phyloP scores from a whole-genome alignment of 75 land plant genomes.

The Selaginella moellendorffii region DNA sequence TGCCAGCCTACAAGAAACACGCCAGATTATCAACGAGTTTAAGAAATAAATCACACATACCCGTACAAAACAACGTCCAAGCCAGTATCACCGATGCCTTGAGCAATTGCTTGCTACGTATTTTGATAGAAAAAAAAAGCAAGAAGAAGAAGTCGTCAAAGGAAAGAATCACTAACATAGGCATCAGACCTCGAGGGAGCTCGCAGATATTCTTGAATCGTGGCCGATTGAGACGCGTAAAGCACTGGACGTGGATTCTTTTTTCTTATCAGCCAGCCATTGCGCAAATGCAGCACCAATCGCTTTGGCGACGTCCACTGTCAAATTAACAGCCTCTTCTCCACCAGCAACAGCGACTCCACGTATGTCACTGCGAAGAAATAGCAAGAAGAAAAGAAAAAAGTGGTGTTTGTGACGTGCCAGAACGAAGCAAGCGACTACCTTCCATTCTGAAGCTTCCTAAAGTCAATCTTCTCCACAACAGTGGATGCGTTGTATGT shows the following conservation, averaged over 20 bases:
- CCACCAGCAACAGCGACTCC: constrained; percentile 91
- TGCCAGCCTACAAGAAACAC: constrained; percentile 55
- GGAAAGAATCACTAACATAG: too few relatives aligned
- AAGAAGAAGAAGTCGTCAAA: too few relatives aligned
- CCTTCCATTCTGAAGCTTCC: constrained; percentile 98
- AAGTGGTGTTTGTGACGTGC: too few relatives aligned
- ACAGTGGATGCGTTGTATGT: constrained; percentile 16
- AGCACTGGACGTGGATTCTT: constrained; percentile 31
- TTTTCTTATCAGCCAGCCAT: constrained; percentile 67
- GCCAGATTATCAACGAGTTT: background rate
- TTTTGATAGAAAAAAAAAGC: too few relatives aligned
- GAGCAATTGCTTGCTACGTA: constrained; percentile 92
- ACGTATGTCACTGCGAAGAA: constrained; percentile 69
- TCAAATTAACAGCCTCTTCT: constrained; percentile 87
- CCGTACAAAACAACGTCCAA: constrained; percentile 84
- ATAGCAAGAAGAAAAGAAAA: too few relatives aligned
- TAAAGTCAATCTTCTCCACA: constrained; percentile 46
- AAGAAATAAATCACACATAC: constrained; percentile 41
- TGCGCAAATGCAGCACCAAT: constrained; percentile 89
- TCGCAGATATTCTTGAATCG: constrained; percentile 86
- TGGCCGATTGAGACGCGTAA: constrained; percentile 92
- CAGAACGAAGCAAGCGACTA: too few relatives aligned
- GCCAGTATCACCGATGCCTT: constrained; percentile 63
- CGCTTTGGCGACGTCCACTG: constrained; percentile 71
- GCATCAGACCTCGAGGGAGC: constrained; percentile 58